Percentiles rank a stretch among this genome's conserved stretches.
phyloP scores from a whole-genome alignment of 352 stramenopile genomes.

The Phytophthora pinifolia region DNA sequence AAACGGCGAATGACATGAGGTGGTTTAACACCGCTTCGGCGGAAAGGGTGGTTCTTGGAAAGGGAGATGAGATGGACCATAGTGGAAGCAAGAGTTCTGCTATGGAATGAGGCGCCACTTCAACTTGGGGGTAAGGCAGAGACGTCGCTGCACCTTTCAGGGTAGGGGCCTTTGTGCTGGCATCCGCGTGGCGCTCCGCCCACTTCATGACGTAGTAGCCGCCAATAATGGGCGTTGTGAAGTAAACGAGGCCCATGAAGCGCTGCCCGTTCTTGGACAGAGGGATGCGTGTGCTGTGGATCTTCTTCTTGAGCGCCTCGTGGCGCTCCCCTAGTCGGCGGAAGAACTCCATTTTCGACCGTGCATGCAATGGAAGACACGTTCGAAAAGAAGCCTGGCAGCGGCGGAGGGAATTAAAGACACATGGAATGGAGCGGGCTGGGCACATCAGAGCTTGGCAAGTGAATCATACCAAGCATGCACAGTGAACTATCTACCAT shows the following conservation, averaged over 20 bases:
- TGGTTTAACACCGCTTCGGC: slow-evolving; percentile 13
- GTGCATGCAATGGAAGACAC: neutral
- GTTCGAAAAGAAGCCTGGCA: no score
- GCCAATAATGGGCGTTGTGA: slow-evolving; percentile 82
- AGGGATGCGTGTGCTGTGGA: slow-evolving; percentile 90
- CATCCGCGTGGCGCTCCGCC: slow-evolving; percentile 66
- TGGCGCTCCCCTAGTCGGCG: slow-evolving; percentile 74
- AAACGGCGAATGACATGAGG: slow-evolving; percentile 23
- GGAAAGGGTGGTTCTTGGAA: slow-evolving; percentile 15
- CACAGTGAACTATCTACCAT: no score
- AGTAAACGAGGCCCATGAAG: slow-evolving; percentile 90
- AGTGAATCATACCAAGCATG: no score
- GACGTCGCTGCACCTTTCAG: no score
- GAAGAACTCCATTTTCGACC: slow-evolving; percentile 70
- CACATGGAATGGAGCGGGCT: no score
- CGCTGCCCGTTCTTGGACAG: slow-evolving; percentile 86
- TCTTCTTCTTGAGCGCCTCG: slow-evolving; percentile 90
- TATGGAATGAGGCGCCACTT: slow-evolving; percentile 17
- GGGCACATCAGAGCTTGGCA: no score
- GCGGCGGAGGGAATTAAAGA: no score
- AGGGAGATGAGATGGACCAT: slow-evolving; percentile 17
- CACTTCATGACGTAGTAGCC: slow-evolving; percentile 94
- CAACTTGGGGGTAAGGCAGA: slow-evolving; percentile 15
- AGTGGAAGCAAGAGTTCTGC: slow-evolving; percentile 18
- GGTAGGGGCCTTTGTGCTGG: no score